phyloP scores from a whole-genome alignment of 2,329 filamentous ascomycete species.

The Zymoseptoria passerinii region DNA sequence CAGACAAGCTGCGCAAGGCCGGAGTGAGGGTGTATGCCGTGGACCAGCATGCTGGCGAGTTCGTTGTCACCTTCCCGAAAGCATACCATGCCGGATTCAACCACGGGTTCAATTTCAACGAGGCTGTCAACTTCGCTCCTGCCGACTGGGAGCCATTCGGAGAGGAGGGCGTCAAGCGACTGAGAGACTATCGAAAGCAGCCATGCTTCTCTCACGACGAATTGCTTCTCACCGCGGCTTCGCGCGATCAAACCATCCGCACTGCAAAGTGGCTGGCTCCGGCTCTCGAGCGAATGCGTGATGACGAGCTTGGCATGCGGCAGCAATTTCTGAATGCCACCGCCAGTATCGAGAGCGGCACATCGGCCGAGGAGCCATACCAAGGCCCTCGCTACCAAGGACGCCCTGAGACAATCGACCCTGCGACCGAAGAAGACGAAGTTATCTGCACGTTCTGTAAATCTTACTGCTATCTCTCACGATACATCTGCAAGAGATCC shows the following conservation, averaged over 20 bases:
- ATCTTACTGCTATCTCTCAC: slow-evolving; percentile 79
- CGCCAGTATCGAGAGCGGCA: slow-evolving; percentile 35
- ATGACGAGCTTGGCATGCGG: slow-evolving; percentile 63
- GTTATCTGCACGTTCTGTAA: slow-evolving; percentile 91
- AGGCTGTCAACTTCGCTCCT: slow-evolving; percentile 96
- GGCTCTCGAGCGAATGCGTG: slow-evolving; percentile 68
- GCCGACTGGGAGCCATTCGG: slow-evolving; percentile 92
- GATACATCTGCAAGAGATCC: slow-evolving; percentile 75
- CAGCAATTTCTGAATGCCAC: slow-evolving; percentile 55
- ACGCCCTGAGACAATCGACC: slow-evolving; percentile 53
- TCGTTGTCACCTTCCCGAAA: slow-evolving; percentile 93
- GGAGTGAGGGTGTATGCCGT: slow-evolving; percentile 88
- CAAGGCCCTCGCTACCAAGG: slow-evolving; percentile 33
- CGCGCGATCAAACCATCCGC: slow-evolving; percentile 69
- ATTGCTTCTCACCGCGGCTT: slow-evolving; percentile 79
- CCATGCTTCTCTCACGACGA: slow-evolving; percentile 98
- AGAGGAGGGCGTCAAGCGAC: slow-evolving; percentile 71
- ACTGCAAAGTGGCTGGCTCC: slow-evolving; percentile 93
- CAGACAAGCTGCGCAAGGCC: slow-evolving; percentile 84
- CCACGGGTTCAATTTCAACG: slow-evolving; percentile 96
- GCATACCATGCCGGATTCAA: slow-evolving; percentile 98
- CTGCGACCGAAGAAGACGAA: slow-evolving; percentile 79
- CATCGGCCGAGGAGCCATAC: slow-evolving; percentile 26
- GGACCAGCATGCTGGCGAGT: slow-evolving; percentile 92
- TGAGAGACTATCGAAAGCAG: slow-evolving; percentile 81